Evolutionary conservation across 495 filamentous ascomycete species (phyloP).

Genomic region (Hypoxylon fragiforme): DNA sequence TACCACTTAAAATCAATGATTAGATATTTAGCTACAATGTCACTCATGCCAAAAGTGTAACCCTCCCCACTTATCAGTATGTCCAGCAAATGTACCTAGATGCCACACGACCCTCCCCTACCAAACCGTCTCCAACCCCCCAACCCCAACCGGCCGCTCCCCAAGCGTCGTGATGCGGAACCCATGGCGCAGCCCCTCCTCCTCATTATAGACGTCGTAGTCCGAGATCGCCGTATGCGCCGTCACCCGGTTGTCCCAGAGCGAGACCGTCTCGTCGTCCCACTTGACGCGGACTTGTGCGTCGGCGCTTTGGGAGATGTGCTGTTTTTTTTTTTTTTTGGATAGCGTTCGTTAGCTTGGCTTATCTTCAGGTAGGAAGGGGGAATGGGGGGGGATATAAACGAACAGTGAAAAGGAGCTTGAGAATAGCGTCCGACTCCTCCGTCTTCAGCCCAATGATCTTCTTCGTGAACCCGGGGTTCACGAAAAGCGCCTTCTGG

Average conservation of each 20-base stretch:
- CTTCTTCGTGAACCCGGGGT: slow-evolving; percentile 77
- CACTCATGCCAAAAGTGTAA: no score
- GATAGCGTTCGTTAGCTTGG: not conserved
- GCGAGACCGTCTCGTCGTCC: slow-evolving; percentile 68
- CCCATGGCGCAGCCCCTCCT: slow-evolving; percentile 52
- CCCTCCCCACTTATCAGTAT: no score
- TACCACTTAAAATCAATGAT: no score
- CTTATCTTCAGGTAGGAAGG: not conserved
- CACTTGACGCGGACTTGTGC: slow-evolving; percentile 72
- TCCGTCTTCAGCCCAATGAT: slow-evolving; percentile 73
- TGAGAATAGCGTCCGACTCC: slow-evolving; percentile 69
- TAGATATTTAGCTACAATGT: no score
- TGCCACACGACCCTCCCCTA: no score
- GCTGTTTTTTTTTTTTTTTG: no score
- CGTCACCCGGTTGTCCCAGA: slow-evolving; percentile 76
- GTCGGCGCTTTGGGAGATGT: slow-evolving; percentile 58
- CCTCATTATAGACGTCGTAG: slow-evolving; percentile 50
- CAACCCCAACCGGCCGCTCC: slow-evolving; percentile 49
- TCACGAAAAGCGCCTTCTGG: slow-evolving; percentile 78
- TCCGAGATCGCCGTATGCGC: slow-evolving; percentile 59
- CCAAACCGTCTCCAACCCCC: slow-evolving; percentile 48
- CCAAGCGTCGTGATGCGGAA: slow-evolving; percentile 52
- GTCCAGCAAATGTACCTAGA: no score
- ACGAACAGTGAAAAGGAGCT: slow-evolving; percentile 67
- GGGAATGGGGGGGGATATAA: not conserved